A percentile compares a stretch with the other conserved stretches of the same genome.
phyloP scores from a whole-genome alignment of 371 early-diverging fungal species.

The Rhizopus arrhizus region DNA sequence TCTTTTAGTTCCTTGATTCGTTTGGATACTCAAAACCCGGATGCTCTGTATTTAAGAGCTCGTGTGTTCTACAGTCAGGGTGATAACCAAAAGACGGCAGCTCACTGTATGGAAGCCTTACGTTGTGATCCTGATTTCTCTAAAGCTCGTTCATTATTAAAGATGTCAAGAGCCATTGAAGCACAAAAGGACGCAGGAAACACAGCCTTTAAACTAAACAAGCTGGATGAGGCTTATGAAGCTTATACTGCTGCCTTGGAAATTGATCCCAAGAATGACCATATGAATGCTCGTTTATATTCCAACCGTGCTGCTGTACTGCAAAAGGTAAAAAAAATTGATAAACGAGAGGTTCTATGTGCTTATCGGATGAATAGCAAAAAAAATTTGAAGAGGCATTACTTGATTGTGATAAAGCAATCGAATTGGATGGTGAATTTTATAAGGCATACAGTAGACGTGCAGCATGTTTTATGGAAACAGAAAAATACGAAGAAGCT shows the following conservation, averaged over 20 bases:
- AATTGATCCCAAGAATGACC: conserved; percentile 69
- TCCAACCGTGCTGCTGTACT: conserved; percentile 80
- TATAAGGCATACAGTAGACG: conserved; percentile 79
- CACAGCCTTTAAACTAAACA: conserved; percentile 67
- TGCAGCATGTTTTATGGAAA: conserved; percentile 76
- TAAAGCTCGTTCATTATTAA: conserved; percentile 68
- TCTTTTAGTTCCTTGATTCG: conserved; percentile 56
- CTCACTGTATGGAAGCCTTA: conserved; percentile 71
- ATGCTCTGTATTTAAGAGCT: conserved; percentile 75
- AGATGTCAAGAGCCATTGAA: conserved; percentile 66
- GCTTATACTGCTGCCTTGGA: conserved; percentile 74
- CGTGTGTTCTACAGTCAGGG: conserved; percentile 76
- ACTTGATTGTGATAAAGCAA: conserved; percentile 69
- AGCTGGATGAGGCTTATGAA: conserved; percentile 67
- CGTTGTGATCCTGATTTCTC: conserved; percentile 80
- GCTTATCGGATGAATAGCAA: conserved; percentile 37
- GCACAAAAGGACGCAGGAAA: conserved; percentile 74
- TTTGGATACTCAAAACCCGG: conserved; percentile 70
- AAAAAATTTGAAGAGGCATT: conserved; percentile 66
- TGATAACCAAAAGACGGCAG: conserved; percentile 61
- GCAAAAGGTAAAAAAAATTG: conserved; percentile 45
- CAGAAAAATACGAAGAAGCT: conserved; percentile 79
- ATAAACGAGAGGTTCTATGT: neutral
- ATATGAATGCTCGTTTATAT: conserved; percentile 71
- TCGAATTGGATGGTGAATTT: conserved; percentile 65